Conservation (phyloP, 2,329 filamentous ascomycete species). For the Chalaropsis thielavioides region DNA sequence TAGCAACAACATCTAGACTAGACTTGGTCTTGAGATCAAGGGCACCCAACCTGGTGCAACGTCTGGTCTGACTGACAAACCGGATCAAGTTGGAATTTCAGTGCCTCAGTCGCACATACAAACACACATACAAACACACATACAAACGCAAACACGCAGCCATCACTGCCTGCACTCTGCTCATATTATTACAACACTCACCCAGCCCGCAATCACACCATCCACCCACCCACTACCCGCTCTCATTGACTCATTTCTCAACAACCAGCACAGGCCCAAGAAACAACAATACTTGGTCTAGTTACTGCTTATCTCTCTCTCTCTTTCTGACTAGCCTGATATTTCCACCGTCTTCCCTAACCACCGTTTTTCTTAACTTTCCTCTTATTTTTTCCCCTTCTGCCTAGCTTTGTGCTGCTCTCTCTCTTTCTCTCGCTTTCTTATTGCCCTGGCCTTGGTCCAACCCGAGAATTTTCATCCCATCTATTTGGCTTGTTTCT, state of each 20-base stretch:
- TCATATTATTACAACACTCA: not conserved
- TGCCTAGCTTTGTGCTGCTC: not conserved
- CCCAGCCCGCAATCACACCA: not conserved
- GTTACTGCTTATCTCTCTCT: constrained; percentile 1
- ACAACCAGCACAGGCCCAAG: constrained; percentile 1
- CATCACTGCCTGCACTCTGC: not conserved
- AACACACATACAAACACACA: no score
- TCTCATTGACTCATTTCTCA: constrained; percentile 1
- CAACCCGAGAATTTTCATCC: constrained; percentile 2
- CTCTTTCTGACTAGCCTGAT: not conserved
- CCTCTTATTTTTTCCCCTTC: not conserved
- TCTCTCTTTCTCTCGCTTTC: not conserved
- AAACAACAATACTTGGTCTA: not conserved
- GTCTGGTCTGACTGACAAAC: not conserved
- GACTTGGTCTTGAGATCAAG: not conserved
- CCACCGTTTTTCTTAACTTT: not conserved
- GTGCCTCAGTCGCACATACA: not conserved
- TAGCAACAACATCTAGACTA: not conserved
- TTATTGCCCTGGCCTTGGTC: not conserved
- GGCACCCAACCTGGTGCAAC: not conserved
- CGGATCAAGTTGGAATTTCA: not conserved
- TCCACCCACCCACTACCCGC: not conserved
- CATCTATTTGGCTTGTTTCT: not conserved
- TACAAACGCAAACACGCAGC: not conserved
- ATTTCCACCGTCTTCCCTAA: not conserved